These are phyloP conservation scores for Zoysia japonica DNA, from an alignment of 176 grass and related monocot genomes.

Conservation along the genomic window DNA sequence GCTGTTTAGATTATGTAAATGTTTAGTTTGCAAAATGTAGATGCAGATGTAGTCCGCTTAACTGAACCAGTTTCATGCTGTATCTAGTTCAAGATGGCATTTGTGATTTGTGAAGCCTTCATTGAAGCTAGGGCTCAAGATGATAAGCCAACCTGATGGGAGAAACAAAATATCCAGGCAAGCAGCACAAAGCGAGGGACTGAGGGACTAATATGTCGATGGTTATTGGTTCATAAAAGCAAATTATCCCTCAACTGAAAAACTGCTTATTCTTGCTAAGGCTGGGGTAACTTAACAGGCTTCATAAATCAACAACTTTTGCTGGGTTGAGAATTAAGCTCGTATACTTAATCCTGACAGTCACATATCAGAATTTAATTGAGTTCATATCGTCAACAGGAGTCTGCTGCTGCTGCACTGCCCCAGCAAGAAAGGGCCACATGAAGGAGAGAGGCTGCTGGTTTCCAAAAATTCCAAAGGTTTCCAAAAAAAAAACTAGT, in stretches of 20 bases:
- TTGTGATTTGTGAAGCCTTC: neutral
- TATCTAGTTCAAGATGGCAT: neutral
- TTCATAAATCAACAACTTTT: neutral
- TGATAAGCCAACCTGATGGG: neutral
- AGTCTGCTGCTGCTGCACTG: neutral
- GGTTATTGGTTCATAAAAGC: neutral
- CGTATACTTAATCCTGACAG: neutral
- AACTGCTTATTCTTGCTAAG: neutral
- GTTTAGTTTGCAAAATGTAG: neutral
- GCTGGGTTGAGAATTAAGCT: neutral
- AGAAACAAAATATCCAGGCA: neutral
- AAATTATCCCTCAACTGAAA: neutral
- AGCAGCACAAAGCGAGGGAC: too few species aligned
- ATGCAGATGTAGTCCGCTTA: neutral
- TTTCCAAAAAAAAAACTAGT: too few species aligned
- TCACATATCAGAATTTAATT: neutral
- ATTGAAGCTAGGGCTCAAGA: neutral
- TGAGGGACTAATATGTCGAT: neutral
- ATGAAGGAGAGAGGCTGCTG: conserved; percentile 34
- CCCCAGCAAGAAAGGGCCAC: conserved; percentile 37
- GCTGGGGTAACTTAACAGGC: neutral
- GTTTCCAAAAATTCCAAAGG: neutral
- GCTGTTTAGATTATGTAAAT: neutral
- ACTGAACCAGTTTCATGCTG: neutral
- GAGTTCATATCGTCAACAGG: neutral